Percentiles rank a stretch among this genome's conserved stretches.
Evolutionary conservation across 257 asterid species (phyloP).

Genomic region (Dorcoceras hygrometricum): DNA sequence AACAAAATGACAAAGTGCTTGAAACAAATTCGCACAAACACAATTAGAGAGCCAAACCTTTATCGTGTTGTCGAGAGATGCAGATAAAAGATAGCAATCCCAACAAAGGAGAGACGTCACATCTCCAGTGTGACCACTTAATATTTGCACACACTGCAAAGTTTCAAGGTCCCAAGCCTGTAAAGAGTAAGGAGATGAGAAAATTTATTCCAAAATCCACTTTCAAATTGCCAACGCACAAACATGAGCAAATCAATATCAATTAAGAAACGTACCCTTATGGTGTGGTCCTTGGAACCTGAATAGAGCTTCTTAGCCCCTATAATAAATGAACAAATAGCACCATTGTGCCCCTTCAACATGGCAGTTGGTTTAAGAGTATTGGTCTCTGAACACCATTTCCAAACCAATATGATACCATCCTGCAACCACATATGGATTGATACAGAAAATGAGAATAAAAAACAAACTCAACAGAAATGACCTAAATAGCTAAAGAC

Average conservation of each 20-base stretch:
- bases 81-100: slow-evolving; percentile 46
- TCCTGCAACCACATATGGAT: slow-evolving; percentile 35
- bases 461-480: not conserved
- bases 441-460: not conserved
- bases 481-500: not conserved
- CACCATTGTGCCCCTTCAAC: slow-evolving; percentile 43
- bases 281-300: slow-evolving; percentile 47
- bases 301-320: slow-evolving; percentile 51
- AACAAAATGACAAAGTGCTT: not conserved
- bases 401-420: slow-evolving; percentile 63
- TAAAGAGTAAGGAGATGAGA: not conserved
- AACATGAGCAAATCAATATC: not conserved
- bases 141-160: slow-evolving; percentile 49
- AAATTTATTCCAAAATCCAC: not conserved
- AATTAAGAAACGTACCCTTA: slow-evolving; percentile 35
- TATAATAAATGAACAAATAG: slow-evolving; percentile 42
- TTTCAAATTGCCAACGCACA: not conserved
- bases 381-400: slow-evolving; percentile 25
- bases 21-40: not conserved
- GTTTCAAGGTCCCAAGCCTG: slow-evolving; percentile 62
- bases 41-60: slow-evolving; percentile 35
- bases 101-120: slow-evolving; percentile 59
- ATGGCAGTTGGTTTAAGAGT: slow-evolving; percentile 29
- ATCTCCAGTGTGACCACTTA: slow-evolving; percentile 42
- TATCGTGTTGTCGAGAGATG: slow-evolving; percentile 57